Conservation (phyloP, 495 filamentous ascomycete genomes). For the Penicillium longicatenatum region DNA sequence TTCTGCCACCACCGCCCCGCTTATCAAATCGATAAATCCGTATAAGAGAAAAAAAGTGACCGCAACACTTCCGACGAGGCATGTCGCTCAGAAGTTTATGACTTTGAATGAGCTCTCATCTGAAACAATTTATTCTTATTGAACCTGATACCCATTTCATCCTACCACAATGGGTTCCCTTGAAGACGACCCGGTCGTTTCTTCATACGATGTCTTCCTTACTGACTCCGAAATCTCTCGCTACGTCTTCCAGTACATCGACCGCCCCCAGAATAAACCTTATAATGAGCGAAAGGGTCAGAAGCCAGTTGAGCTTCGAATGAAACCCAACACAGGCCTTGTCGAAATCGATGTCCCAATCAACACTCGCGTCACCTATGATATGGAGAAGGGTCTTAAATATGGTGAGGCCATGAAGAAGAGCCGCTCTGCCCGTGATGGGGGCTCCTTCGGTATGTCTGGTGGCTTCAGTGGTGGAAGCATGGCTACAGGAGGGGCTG, state of each 20-base stretch:
- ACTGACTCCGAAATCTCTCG: conserved; percentile 52
- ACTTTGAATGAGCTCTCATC: background rate
- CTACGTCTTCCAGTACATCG: conserved; percentile 73
- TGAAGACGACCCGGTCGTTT: conserved; percentile 56
- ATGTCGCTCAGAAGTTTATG: background rate
- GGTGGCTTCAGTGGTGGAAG: conserved; percentile 56
- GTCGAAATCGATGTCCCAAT: conserved; percentile 77
- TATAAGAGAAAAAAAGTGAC: conserved; percentile 11
- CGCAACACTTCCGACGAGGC: background rate
- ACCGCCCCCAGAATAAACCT: conserved; percentile 46
- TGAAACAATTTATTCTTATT: background rate
- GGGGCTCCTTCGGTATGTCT: conserved; percentile 59
- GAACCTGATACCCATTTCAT: background rate
- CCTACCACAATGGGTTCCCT: conserved; percentile 24
- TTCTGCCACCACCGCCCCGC: conserved; percentile 21
- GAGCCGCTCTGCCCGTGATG: conserved; percentile 53
- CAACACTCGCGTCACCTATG: conserved; percentile 61
- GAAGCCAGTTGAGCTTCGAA: conserved; percentile 60
- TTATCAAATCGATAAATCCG: conserved; percentile 13
- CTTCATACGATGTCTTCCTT: conserved; percentile 64
- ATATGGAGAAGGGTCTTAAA: conserved; percentile 61
- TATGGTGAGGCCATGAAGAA: conserved; percentile 69
- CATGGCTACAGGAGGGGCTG: conserved; percentile 16
- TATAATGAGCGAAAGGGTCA: conserved; percentile 56
- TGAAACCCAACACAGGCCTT: conserved; percentile 68